These are phyloP conservation scores for Termitomyces sp. DNA, from an alignment of 768 basidiomycete genomes.

Conservation along the genomic window DNA sequence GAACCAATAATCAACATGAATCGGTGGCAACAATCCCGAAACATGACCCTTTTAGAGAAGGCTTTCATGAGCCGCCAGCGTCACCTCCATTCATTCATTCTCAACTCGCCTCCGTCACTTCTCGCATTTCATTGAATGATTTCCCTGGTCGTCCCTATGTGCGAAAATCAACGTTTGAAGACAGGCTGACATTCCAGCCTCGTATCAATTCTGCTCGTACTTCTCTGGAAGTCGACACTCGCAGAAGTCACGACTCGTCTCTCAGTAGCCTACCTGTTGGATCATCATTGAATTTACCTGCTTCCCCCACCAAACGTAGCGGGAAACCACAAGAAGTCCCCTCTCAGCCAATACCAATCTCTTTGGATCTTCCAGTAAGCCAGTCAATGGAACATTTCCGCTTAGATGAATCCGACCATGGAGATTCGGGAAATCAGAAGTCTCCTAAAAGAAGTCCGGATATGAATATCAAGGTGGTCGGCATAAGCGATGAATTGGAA, in stretches of 20 bases:
- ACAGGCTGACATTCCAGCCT: conserved; percentile 55
- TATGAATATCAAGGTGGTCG: conserved; percentile 6
- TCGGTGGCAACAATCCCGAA: conserved; percentile 43
- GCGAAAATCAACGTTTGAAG: conserved; percentile 38
- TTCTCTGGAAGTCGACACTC: conserved; percentile 40
- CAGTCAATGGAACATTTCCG: background rate
- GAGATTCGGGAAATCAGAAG: background rate
- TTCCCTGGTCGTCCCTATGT: conserved; percentile 34
- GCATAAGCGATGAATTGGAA: conserved; percentile 6
- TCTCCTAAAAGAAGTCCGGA: background rate
- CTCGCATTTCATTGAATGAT: conserved; percentile 31
- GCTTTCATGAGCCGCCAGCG: conserved; percentile 15
- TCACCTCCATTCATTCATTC: conserved; percentile 15
- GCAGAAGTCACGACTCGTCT: conserved; percentile 39
- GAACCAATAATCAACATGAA: conserved; percentile 29
- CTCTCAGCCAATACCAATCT: background rate
- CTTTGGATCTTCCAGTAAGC: background rate
- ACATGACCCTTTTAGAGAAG: conserved; percentile 19
- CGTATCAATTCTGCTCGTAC: conserved; percentile 38
- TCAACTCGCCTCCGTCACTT: conserved; percentile 17
- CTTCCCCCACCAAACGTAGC: conserved; percentile 1
- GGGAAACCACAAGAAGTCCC: background rate
- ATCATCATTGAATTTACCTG: conserved; percentile 22
- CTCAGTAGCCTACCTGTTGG: conserved; percentile 34
- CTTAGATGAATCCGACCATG: conserved; percentile 6